A percentile compares a stretch with the other conserved stretches of the same genome.
phyloP scores from a whole-genome alignment of 2,329 filamentous ascomycete species.

The Phyllosticta paracitricarpa region DNA sequence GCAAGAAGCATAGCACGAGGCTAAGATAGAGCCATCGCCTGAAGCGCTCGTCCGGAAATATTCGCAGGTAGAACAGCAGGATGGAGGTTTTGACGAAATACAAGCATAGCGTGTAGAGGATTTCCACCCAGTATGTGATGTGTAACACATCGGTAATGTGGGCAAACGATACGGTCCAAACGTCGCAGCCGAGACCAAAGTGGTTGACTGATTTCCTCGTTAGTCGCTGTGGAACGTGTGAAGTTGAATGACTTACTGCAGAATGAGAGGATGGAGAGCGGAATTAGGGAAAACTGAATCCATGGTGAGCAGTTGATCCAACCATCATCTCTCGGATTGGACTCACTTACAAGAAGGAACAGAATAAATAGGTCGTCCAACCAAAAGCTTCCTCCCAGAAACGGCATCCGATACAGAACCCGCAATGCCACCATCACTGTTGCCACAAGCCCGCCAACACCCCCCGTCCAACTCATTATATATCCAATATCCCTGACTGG shows the following conservation, averaged over 20 bases:
- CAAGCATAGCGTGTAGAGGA: slow-evolving; percentile 25
- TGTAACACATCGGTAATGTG: slow-evolving; percentile 36
- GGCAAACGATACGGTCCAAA: slow-evolving; percentile 38
- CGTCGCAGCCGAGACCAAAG: slow-evolving; percentile 40
- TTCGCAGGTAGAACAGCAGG: slow-evolving; percentile 23
- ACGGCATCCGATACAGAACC: slow-evolving; percentile 26
- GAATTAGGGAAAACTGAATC: slow-evolving; percentile 16
- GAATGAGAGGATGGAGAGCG: slow-evolving; percentile 17
- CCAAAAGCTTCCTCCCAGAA: slow-evolving; percentile 21
- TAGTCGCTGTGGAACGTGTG: neutral
- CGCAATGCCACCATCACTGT: slow-evolving; percentile 26
- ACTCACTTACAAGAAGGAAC: slow-evolving; percentile 8
- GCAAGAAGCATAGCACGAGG: slow-evolving; percentile 18
- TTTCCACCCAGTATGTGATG: slow-evolving; percentile 20
- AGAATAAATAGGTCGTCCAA: slow-evolving; percentile 30
- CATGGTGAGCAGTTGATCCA: neutral
- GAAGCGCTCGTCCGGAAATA: slow-evolving; percentile 21
- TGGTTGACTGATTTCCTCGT: slow-evolving; percentile 9
- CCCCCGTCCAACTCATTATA: slow-evolving; percentile 23
- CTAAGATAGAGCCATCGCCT: slow-evolving; percentile 17
- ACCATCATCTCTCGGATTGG: neutral
- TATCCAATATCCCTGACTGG: slow-evolving; percentile 28
- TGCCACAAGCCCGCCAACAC: slow-evolving; percentile 26
- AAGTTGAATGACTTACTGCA: neutral
- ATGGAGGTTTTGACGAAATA: slow-evolving; percentile 20